Percentiles rank a stretch among this genome's conserved stretches.
Conservation (phyloP, 768 basidiomycete genomes). For the Cystobasidium ongulense region DNA sequence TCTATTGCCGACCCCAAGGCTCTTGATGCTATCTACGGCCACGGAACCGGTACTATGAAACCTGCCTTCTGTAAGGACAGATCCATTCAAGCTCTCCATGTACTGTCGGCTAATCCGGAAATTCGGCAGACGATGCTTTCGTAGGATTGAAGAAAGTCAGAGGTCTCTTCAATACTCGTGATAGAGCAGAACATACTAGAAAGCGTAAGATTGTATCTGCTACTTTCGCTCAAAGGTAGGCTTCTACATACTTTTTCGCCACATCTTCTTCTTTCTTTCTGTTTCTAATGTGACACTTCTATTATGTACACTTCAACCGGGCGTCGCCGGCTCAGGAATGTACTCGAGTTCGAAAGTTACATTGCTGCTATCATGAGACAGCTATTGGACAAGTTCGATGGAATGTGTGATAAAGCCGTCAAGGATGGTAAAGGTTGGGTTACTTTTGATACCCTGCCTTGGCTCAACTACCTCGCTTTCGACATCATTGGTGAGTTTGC, state of each 20-base stretch:
- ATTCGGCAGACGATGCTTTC: constrained; percentile 49
- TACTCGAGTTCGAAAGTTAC: constrained; percentile 76
- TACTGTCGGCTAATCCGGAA: neutral
- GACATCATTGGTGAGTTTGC: constrained; percentile 49
- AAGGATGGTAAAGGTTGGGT: constrained; percentile 41
- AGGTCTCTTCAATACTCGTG: constrained; percentile 43
- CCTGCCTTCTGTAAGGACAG: constrained; percentile 57
- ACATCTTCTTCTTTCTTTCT: constrained; percentile 56
- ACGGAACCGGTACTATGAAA: constrained; percentile 74
- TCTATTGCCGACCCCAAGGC: constrained; percentile 72
- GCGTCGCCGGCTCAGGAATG: too few species aligned
- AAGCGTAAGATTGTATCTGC: constrained; percentile 80
- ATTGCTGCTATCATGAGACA: constrained; percentile 47
- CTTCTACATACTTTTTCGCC: neutral
- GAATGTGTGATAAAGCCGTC: constrained; percentile 45
- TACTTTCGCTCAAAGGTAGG: constrained; percentile 37
- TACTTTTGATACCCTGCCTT: constrained; percentile 38
- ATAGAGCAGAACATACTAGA: constrained; percentile 59
- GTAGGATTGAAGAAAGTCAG: constrained; percentile 57
- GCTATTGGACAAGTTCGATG: constrained; percentile 69
- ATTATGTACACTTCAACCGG: too few species aligned
- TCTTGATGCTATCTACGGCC: constrained; percentile 65
- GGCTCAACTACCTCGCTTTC: constrained; percentile 61
- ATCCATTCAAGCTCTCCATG: neutral
- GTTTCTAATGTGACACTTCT: neutral